These are phyloP conservation scores for Paramecium biaurelia DNA, from an alignment of 73 alveolate genomes.

Conservation along the genomic window DNA sequence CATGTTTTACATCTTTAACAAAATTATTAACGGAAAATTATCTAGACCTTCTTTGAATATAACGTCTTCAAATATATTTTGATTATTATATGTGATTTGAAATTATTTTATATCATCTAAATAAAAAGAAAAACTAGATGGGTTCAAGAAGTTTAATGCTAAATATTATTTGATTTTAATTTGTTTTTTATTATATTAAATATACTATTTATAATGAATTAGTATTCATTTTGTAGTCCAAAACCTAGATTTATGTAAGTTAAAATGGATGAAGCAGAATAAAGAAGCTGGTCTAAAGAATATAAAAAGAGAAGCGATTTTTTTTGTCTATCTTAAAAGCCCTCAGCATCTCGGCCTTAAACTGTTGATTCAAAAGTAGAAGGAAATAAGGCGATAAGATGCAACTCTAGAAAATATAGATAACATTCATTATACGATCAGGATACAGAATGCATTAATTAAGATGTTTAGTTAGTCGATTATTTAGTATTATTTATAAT, in stretches of 20 bases:
- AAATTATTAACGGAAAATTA: not conserved
- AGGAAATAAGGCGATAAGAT: slow-evolving; percentile 10
- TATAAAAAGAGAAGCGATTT: not conserved
- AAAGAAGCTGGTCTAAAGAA: not conserved
- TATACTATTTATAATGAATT: not conserved
- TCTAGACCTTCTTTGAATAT: not conserved
- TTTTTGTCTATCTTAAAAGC: not conserved
- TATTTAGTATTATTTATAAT: not conserved
- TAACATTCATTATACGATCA: not conserved
- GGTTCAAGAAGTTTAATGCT: not conserved
- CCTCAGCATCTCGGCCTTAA: not conserved
- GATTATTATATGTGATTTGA: not conserved
- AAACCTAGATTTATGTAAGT: not conserved
- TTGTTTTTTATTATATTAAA: not conserved
- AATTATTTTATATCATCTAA: not conserved
- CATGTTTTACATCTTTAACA: not conserved
- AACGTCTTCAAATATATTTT: not conserved
- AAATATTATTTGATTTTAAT: not conserved
- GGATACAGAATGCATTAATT: not conserved
- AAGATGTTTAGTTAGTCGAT: not conserved
- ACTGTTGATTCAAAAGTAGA: not conserved
- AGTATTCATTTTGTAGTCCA: not conserved
- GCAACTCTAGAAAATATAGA: not conserved
- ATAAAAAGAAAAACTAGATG: not conserved
- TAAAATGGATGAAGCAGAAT: not conserved